Base-by-base conservation (phyloP, 2,329 filamentous ascomycete genomes). In the Claviceps purpurea region DNA sequence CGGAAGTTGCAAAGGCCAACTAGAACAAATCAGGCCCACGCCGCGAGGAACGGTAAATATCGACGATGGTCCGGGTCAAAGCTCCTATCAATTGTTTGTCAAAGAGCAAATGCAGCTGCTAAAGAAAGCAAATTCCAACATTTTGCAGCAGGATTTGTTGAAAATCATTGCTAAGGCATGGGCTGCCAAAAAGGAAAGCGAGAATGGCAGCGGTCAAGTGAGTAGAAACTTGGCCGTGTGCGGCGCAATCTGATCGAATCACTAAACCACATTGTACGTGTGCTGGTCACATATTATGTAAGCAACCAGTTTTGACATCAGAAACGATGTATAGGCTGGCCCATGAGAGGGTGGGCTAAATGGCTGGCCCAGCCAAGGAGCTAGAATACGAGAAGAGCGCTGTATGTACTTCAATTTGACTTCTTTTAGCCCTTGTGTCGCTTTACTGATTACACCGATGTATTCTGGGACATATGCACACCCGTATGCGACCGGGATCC, bases 1-100 rank as follows among this genome's bases (percentile, higher is more conserved):
- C 65, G 89, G 89, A 1, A 70, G 65, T n/a, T 97, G 91, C 65
- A 85, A 82, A 62, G 74, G 78, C 4, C 65, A 66, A 49, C 68
- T 98, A 57, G 71, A 80, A 59, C 93, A 97, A 74, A 83, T 83
- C 8, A 89, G 87, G 65, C 91, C 91, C 0, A 77, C 77, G 41
- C 89, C 89, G 11, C 56, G 57, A 8, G 56, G 49, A 2, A 56
- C 50, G 22, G 56, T 51, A 11, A 47, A 52, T 1, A 52, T 53
- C 42, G 53, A 46, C 30, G 59, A 50, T 51, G 58, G 38, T 41
- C 56, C 54, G 50, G 63, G 62, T 55, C 61, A 64, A 49, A 74
- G 66, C 22, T 69, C 68, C 18, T 78, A 77, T 42, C 75, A 78
- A 57, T 52, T 57, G 3, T 78, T 78, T 53, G 71, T 90, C 56